Base-by-base conservation (phyloP, 768 basidiomycete genomes). In the Termitomyces sp. region DNA sequence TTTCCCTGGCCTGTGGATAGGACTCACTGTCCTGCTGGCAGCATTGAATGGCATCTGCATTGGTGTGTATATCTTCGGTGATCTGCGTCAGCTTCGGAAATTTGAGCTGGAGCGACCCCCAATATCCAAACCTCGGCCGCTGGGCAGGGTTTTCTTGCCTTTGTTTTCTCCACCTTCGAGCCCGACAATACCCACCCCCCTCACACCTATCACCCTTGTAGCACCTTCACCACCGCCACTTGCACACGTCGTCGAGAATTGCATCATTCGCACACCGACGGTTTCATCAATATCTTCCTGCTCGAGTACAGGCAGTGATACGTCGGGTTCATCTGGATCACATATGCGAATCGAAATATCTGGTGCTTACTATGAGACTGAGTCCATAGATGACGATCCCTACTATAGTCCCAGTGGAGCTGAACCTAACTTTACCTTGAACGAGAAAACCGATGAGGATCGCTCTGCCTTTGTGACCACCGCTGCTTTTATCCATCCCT, bases 31-130 rank as follows among this genome's bases (percentile, higher is more conserved):
- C 15, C 60, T 88, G 15, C 57, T 89, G 4, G 76, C 83, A 3
- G 84, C 85, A 48, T 60, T 89, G 35, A 78, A 88, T 57, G 88
- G 88, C 4, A 82, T 90, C 11, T 91, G 89, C 65, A 65, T 90
- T 53, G 88, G 87, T 64, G 80, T 91, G 5, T 91, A 90, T 64
- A 64, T 90, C 30, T 89, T 90, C 62, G 89, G 89, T 8, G 89
- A 91, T 68, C 73, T 90, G 19, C 75, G 89, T 8, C 89, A 91
- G 63, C 75, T 91, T 19, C 82, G 85, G 60, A 85, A 82, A 59
- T 90, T 90, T 62, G 89, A 90, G 65, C 81, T 91, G n/a, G 67
- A 81, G 3, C 76, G 87, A 21, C 88, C 88, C 10, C 70, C 80
- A 14, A 84, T 87, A 59, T 84, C 85, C 0, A 75, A 75, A 51